Evolutionary conservation across 1,139 yeast genomes (phyloP).

Genomic region (Hyphopichia khmerensis): DNA sequence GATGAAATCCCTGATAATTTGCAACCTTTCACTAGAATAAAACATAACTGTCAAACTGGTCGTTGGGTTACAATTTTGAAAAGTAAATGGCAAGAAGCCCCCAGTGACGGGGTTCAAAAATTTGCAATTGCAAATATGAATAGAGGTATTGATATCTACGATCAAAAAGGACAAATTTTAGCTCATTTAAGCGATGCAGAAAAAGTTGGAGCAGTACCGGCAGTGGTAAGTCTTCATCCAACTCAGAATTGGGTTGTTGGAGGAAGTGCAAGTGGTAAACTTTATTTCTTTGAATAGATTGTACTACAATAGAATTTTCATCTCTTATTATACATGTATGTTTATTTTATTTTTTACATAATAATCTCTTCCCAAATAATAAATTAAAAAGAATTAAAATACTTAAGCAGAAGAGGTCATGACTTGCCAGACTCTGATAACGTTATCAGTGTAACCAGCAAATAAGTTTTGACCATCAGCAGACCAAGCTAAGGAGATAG

Average conservation of each 20-base stretch:
- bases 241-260: constrained; percentile 88
- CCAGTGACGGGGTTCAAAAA: constrained; percentile 72
- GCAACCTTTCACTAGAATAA: constrained; percentile 58
- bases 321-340: constrained; percentile 6
- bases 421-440: constrained; percentile 99
- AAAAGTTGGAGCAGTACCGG: constrained; percentile 83
- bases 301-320: neutral
- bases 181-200: constrained; percentile 63
- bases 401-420: constrained; percentile 78
- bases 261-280: constrained; percentile 93
- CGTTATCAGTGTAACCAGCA: constrained; percentile 99
- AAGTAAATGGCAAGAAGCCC: constrained; percentile 75
- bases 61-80: constrained; percentile 93
- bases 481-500: constrained; percentile 98
- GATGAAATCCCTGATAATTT: constrained; percentile 32
- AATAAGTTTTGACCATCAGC: constrained; percentile 99
- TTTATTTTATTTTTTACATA: neutral
- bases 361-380: neutral
- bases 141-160: constrained; percentile 77
- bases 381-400: neutral
- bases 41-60: constrained; percentile 93
- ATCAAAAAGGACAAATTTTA: constrained; percentile 69
- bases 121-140: constrained; percentile 94
- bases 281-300: constrained; percentile 53
- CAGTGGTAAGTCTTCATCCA: constrained; percentile 81